These are phyloP conservation scores for Cryptomeria japonica DNA, from an alignment of 75 land plant species.

Conservation along the genomic window DNA sequence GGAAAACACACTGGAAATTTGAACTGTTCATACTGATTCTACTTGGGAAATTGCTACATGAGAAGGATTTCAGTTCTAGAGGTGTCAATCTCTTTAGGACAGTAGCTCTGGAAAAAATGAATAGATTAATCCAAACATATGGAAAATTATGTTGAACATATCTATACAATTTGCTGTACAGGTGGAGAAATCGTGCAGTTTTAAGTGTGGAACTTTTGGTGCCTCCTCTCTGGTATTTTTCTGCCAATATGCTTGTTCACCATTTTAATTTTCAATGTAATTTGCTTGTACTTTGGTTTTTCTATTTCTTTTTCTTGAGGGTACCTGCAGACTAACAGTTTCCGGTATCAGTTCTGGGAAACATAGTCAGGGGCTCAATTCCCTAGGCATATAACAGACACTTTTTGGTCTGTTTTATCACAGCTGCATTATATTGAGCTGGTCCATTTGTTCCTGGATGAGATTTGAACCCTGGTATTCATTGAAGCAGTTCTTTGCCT, in stretches of 20 bases:
- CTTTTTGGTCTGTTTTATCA: neutral
- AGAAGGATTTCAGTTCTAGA: no score
- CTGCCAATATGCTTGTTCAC: neutral
- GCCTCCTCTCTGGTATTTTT: constrained; percentile 27
- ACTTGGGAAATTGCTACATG: neutral
- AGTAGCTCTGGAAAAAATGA: neutral
- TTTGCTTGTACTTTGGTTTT: neutral
- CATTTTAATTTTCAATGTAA: neutral
- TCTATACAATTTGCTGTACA: constrained; percentile 3
- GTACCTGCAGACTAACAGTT: neutral
- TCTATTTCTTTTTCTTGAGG: neutral
- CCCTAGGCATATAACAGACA: neutral
- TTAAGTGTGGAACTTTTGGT: constrained; percentile 53
- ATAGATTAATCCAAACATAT: neutral
- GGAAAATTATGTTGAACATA: neutral
- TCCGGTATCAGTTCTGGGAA: neutral
- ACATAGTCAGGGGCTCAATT: no score
- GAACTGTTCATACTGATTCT: neutral
- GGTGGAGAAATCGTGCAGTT: constrained; percentile 24
- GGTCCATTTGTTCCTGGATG: no score
- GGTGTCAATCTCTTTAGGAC: neutral
- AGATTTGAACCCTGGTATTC: no score
- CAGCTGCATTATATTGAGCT: neutral
- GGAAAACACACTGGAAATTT: neutral
- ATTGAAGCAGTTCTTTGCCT: no score